These are phyloP conservation scores for Mycosphaerella sp. DNA, from an alignment of 2,329 filamentous ascomycete species.

Conservation along the genomic window DNA sequence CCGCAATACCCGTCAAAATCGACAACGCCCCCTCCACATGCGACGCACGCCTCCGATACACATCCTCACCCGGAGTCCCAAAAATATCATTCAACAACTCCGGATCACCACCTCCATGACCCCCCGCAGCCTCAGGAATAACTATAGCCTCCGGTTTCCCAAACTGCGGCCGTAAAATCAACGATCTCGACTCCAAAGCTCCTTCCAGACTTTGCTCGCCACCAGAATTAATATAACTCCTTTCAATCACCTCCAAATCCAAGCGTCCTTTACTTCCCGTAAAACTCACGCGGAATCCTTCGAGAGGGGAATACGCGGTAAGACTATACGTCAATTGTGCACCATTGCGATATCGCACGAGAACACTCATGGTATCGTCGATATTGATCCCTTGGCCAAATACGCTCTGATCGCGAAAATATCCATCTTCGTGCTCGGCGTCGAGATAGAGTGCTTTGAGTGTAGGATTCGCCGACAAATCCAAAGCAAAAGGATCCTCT, in stretches of 20 bases:
- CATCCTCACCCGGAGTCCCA: constrained; percentile 46
- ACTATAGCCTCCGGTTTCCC: constrained; percentile 52
- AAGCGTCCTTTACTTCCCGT: constrained; percentile 54
- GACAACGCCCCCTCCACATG: constrained; percentile 6
- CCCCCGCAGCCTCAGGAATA: constrained; percentile 48
- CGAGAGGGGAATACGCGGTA: constrained; percentile 57
- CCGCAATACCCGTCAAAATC: constrained; percentile 3
- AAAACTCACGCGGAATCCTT: constrained; percentile 53
- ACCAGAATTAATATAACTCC: constrained; percentile 53
- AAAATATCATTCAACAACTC: constrained; percentile 54
- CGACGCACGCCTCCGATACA: constrained; percentile 2
- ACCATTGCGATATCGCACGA: constrained; percentile 52
- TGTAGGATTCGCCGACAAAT: constrained; percentile 48
- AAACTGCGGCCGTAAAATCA: constrained; percentile 50
- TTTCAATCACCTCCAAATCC: constrained; percentile 57
- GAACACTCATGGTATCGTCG: constrained; percentile 57
- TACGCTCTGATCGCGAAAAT: constrained; percentile 56
- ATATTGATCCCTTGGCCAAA: constrained; percentile 59
- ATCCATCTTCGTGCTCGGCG: constrained; percentile 57
- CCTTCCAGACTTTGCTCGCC: constrained; percentile 53
- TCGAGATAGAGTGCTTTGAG: constrained; percentile 56
- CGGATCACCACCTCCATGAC: constrained; percentile 55
- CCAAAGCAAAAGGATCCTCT: constrained; percentile 54
- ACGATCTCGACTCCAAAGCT: constrained; percentile 45
- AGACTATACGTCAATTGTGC: constrained; percentile 55